These are phyloP conservation scores for Sabuloglossum arenarium DNA, from an alignment of 495 filamentous ascomycete species.

Conservation along the genomic window DNA sequence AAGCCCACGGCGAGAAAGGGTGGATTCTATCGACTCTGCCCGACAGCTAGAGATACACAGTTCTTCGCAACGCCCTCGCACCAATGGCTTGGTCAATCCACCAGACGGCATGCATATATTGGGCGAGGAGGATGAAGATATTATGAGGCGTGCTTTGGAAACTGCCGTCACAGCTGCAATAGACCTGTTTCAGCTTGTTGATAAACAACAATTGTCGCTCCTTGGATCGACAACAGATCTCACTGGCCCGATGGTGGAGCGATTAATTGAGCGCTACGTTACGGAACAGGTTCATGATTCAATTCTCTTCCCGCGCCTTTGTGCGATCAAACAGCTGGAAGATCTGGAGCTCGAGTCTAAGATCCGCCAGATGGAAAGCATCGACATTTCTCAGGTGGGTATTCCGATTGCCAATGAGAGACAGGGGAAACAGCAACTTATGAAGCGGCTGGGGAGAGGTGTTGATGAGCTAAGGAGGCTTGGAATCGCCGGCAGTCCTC, in stretches of 20 bases:
- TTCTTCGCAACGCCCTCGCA: background rate
- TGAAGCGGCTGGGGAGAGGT: constrained; percentile 46
- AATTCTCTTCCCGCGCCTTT: constrained; percentile 64
- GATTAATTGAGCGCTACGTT: constrained; percentile 86
- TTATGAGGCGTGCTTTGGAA: constrained; percentile 71
- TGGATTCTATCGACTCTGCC: constrained; percentile 10
- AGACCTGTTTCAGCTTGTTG: constrained; percentile 85
- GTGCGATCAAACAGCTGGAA: constrained; percentile 52
- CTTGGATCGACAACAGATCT: constrained; percentile 85
- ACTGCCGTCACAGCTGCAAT: constrained; percentile 84
- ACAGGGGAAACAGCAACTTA: constrained; percentile 49
- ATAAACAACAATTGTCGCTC: constrained; percentile 84
- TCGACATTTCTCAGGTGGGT: constrained; percentile 89
- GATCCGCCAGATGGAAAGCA: constrained; percentile 76
- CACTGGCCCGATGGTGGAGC: constrained; percentile 79
- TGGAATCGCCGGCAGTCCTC: constrained; percentile 62
- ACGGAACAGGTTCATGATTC: constrained; percentile 83
- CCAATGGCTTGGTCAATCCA: background rate
- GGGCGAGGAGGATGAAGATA: constrained; percentile 68
- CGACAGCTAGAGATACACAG: constrained; percentile 3
- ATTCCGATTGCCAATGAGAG: constrained; percentile 57
- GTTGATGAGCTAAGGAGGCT: constrained; percentile 85
- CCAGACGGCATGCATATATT: constrained; percentile 14
- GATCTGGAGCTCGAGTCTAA: constrained; percentile 83
- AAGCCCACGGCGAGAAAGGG: constrained; percentile 2